Evolutionary conservation across 73 alveolate genomes (phyloP).

Genomic region (Blepharisma japonicum): DNA sequence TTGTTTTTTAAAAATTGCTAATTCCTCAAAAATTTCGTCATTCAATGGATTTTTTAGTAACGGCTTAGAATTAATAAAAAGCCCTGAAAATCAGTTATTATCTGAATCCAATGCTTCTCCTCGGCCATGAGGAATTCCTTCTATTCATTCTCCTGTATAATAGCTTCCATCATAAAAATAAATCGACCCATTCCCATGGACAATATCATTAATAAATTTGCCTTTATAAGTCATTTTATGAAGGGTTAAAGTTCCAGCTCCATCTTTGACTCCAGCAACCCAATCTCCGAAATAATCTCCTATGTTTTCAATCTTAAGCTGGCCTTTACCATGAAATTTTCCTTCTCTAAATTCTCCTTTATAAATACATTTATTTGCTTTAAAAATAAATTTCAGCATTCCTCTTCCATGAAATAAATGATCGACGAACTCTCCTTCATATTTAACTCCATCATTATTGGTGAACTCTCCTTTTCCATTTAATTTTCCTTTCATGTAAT

Average conservation of each 20-base stretch:
- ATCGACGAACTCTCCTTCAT: not conserved
- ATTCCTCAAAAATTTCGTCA: no score
- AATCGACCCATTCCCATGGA: not conserved
- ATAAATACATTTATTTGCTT: not conserved
- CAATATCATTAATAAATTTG: not conserved
- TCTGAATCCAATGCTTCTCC: constrained; percentile 21
- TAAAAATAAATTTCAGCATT: not conserved
- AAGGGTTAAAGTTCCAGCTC: not conserved
- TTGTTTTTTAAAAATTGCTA: no score
- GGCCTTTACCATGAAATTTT: constrained; percentile 13
- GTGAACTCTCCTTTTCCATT: constrained; percentile 21
- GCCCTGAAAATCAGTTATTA: no score
- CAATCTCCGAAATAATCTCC: not conserved
- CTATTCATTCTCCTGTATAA: constrained; percentile 1
- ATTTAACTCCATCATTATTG: not conserved
- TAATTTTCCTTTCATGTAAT: not conserved
- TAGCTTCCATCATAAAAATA: constrained; percentile 18
- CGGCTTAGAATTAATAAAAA: no score
- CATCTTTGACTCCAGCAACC: constrained; percentile 9
- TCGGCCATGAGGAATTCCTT: constrained; percentile 8
- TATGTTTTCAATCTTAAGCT: not conserved
- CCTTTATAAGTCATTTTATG: constrained; percentile 1
- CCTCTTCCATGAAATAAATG: constrained; percentile 20
- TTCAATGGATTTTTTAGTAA: no score
- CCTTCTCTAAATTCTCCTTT: not conserved